Percentiles rank a stretch among this genome's conserved stretches.
Conservation (phyloP, 2,329 filamentous ascomycete species). For the Fusarium longipes region DNA sequence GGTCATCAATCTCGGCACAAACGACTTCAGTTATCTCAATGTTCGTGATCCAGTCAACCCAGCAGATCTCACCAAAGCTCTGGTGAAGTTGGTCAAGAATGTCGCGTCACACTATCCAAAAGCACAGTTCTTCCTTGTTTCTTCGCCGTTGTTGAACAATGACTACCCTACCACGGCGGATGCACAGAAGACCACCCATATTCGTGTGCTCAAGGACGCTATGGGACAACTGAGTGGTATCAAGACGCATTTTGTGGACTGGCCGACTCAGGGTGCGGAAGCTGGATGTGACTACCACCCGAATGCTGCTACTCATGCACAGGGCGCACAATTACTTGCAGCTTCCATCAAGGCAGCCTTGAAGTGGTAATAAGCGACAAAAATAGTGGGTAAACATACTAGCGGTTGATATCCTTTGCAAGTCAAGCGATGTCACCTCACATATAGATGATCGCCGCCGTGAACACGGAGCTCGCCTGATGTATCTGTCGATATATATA, state of each 20-base stretch:
- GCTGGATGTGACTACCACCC: conserved; percentile 58
- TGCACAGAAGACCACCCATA: conserved; percentile 53
- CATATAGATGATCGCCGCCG: too few relatives aligned
- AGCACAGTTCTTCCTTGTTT: conserved; percentile 55
- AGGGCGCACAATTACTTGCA: conserved; percentile 47
- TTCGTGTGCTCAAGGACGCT: conserved; percentile 50
- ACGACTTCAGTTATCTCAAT: conserved; percentile 55
- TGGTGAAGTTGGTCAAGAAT: conserved; percentile 34
- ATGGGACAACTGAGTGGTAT: conserved; percentile 47
- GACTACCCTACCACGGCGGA: conserved; percentile 51
- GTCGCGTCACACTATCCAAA: conserved; percentile 52
- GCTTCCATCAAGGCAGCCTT: conserved; percentile 41
- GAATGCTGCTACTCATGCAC: conserved; percentile 52
- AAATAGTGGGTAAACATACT: too few relatives aligned
- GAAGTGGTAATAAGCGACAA: conserved; percentile 30
- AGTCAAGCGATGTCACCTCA: too few relatives aligned
- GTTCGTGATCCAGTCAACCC: conserved; percentile 47
- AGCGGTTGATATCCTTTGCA: too few relatives aligned
- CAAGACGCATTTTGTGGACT: conserved; percentile 55
- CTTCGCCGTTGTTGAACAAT: conserved; percentile 55
- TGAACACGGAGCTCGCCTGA: too few relatives aligned
- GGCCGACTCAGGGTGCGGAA: conserved; percentile 54
- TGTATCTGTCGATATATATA: too few relatives aligned
- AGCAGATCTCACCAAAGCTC: conserved; percentile 43
- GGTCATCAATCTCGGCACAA: conserved; percentile 58